Evolutionary conservation across 2,329 filamentous ascomycete species (phyloP), one percentile per base, ranked within the genome.

Genomic region (Colletotrichum echinochloae): DNA sequence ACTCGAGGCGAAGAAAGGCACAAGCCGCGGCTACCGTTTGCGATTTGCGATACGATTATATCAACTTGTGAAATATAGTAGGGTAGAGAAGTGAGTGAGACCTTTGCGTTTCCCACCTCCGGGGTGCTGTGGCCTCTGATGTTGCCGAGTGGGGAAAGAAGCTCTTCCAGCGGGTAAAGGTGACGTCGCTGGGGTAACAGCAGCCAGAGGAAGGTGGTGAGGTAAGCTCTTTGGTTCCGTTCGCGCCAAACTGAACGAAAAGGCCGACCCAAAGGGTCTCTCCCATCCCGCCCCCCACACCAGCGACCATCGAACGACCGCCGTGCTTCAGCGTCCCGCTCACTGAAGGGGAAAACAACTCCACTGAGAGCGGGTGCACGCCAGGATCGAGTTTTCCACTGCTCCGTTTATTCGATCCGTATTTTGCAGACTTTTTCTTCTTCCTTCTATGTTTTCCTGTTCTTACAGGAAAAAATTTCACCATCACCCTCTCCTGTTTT

Each of bases 101-200:
- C 68, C 57, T 57, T 52, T 60, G 51, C 44, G 55, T 63, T 65
- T 51, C 30, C 63, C 63, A 62, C 41, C 35, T 62, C 44, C 30
- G 46, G 57, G 59, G 33, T 62, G 35, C 35, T 57, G 67, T 70
- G 64, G 67, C 57, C 56, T 67, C 57, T 66, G 70, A 66, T 66
- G 55, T 51, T 64, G 61, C 39, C 14, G 56, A 52, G 63, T 67
- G 68, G 68, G 65, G 63, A 68, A 71, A 57, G 55, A 61, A 65
- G 56, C 70, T 59, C 44, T 66, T 12, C 37, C 37, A 48, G 61
- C 46, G 57, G 66, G 62, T 70, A 70, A 64, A 60, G 51, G 68
- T 73, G 72, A 73, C 72, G 72, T 72, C 72, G 66, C 72, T 65
- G 63, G 72, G 72, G 72, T 64, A 73, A 73, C 72, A 70, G 41